Evolutionary conservation across 2,329 filamentous ascomycete species (phyloP).

Genomic region (Verticillium tricorpus): DNA sequence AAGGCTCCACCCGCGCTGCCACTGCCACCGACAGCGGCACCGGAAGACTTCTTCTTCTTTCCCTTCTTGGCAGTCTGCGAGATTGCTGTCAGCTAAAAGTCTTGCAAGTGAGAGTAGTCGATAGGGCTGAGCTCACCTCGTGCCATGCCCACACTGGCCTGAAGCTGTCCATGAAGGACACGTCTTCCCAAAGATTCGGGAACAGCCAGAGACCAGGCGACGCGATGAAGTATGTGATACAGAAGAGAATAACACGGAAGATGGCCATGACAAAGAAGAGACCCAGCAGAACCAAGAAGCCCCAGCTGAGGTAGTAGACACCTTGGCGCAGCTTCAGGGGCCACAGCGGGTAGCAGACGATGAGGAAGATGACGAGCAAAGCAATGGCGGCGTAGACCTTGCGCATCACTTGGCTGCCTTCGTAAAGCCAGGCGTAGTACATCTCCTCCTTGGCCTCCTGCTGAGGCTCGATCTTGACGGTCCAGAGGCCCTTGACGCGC

Average conservation of each 20-base stretch:
- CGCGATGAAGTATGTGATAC: conserved; percentile 79
- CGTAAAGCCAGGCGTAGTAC: conserved; percentile 97
- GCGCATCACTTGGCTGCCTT: conserved; percentile 89
- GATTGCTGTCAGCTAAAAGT: conserved; percentile 16
- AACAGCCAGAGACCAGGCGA: conserved; percentile 96
- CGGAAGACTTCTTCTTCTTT: conserved; percentile 42
- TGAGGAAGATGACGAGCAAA: conserved; percentile 74
- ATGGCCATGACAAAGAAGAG: conserved; percentile 98
- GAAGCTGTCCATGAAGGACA: conserved; percentile 97
- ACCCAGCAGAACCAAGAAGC: conserved; percentile 81
- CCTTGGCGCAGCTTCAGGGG: conserved; percentile 84
- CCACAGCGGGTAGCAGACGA: conserved; percentile 96
- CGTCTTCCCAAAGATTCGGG: conserved; percentile 96
- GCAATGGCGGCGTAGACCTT: conserved; percentile 86
- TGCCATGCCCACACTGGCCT: conserved; percentile 97
- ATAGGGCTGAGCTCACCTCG: conserved; percentile 56
- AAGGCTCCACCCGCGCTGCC: conserved; percentile 36
- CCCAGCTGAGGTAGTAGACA: conserved; percentile 97
- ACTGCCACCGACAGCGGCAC: conserved; percentile 22
- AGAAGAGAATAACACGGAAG: conserved; percentile 91
- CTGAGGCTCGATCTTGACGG: conserved; percentile 90
- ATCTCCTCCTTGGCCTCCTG: conserved; percentile 83
- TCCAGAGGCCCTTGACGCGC: conserved; percentile 94
- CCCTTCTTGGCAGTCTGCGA: conserved; percentile 49
- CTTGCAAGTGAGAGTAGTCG: too few species aligned